Evolutionary conservation across 805 yeast genomes (phyloP).

Genomic region (Yueomyces sinensis): DNA sequence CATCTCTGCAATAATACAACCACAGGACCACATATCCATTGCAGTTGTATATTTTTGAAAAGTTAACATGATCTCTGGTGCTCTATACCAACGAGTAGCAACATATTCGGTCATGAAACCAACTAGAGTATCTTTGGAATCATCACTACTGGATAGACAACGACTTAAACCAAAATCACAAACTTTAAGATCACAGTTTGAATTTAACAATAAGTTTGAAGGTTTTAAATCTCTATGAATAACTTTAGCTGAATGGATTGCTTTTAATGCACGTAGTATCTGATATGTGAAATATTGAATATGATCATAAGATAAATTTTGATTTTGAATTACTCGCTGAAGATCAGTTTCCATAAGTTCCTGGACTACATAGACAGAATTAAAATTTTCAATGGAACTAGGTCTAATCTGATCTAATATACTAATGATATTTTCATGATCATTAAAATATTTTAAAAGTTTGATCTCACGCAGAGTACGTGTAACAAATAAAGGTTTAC

Average conservation of each 20-base stretch:
- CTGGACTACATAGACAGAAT: slow-evolving; percentile 63
- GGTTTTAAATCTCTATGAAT: slow-evolving; percentile 73
- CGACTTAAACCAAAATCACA: slow-evolving; percentile 74
- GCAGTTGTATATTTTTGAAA: slow-evolving; percentile 62
- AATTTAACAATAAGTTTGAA: slow-evolving; percentile 51
- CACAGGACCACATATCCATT: slow-evolving; percentile 83
- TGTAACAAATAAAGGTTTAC: slow-evolving; percentile 48
- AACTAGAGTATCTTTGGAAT: slow-evolving; percentile 32
- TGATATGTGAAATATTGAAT: slow-evolving; percentile 61
- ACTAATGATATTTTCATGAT: slow-evolving; percentile 61
- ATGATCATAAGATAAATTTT: slow-evolving; percentile 49
- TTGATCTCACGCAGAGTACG: slow-evolving; percentile 62
- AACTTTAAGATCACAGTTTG: slow-evolving; percentile 61
- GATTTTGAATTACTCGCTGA: slow-evolving; percentile 46
- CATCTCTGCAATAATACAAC: slow-evolving; percentile 97
- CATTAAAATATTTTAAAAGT: slow-evolving; percentile 45
- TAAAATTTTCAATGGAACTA: slow-evolving; percentile 38
- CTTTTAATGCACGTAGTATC: slow-evolving; percentile 53
- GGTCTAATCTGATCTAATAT: slow-evolving; percentile 60
- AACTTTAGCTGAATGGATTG: slow-evolving; percentile 59
- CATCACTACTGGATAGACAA: slow-evolving; percentile 28
- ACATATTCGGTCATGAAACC: slow-evolving; percentile 67
- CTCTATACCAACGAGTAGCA: slow-evolving; percentile 77
- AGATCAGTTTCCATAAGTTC: slow-evolving; percentile 71
- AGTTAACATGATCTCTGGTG: slow-evolving; percentile 73